Base-by-base conservation (phyloP, 371 early-diverging fungal species). In the Cladochytrium tenue region DNA sequence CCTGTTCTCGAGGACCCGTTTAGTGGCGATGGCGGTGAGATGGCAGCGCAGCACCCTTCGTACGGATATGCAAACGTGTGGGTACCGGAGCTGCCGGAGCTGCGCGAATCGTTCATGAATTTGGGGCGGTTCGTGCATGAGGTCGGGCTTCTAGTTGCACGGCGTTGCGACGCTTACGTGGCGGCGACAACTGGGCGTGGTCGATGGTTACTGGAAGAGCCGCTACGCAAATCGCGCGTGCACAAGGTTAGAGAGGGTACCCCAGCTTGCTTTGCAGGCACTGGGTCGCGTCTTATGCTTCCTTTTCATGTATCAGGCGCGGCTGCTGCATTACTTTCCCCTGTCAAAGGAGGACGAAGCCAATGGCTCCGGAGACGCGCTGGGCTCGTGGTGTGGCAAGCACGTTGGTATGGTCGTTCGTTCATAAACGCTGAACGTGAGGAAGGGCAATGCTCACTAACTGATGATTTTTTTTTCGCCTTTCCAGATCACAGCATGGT, bases 261-360 rank as follows among this genome's bases (percentile, higher is more conserved):
- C 15, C n/a, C n/a, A n/a, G n/a, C n/a, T n/a, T n/a, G n/a, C n/a
- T n/a, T n/a, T n/a, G n/a, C n/a, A n/a, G n/a, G n/a, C n/a, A n/a
- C n/a, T n/a, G n/a, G n/a, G 20, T 60, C 23, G n/a, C 25, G 20
- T 17, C 43, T 23, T n/a, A 56, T 34, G 33, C 15, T 15, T 62
- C 60, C 31, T 30, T 60, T 17, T 17, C 28, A 7, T 33, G 30
- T 74, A 66, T 66, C 86, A 87, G 70, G 88, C 85, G 15, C 76
- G 89, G 7, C 67, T 88, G 34, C 64, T 88, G 25, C 87, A 88
- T 67, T 88, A 88, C 70, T 88, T 79, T 69, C 86, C 88, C 0
- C 63, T 64, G 23, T 43, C 72, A 1, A 51, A 53, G n/a, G 74
- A 61, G 27, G 73, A 63, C 28, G 60, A 56, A 25, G 52, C 60